A percentile compares a stretch with the other conserved stretches of the same genome.
These are phyloP conservation scores for Botrytis galanthina DNA, from an alignment of 2,329 filamentous ascomycete species.

Conservation along the genomic window DNA sequence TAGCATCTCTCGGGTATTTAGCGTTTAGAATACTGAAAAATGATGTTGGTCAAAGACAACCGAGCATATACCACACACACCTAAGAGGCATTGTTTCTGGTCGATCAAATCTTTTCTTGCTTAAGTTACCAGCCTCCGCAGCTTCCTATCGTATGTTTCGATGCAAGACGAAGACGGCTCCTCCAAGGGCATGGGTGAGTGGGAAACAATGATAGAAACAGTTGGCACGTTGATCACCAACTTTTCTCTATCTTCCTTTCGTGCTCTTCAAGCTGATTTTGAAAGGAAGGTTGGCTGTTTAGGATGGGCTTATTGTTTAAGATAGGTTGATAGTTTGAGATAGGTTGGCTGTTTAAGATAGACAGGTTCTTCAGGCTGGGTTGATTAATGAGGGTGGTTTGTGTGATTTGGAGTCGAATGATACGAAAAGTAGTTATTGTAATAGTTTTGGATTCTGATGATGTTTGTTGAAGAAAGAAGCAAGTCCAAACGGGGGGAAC, in stretches of 20 bases:
- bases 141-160: no score
- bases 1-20: accelerated
- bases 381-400: no score
- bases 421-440: no score
- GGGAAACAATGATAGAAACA: neutral
- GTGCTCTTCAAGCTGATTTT: neutral
- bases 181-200: accelerated
- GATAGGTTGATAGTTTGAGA: no score
- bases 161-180: no score
- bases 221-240: neutral
- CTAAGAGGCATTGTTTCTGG: neutral
- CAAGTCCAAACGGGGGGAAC: neutral
- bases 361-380: no score
- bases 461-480: neutral
- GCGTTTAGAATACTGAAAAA: neutral
- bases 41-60: neutral
- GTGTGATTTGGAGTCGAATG: no score
- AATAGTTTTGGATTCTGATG: no score
- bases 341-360: no score
- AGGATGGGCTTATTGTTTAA: no score
- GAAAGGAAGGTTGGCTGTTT: neutral
- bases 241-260: neutral
- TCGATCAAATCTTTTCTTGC: neutral
- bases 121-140: neutral
- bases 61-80: neutral